These are phyloP conservation scores for Bacidia rubella DNA, from an alignment of 495 filamentous ascomycete genomes.

Conservation along the genomic window DNA sequence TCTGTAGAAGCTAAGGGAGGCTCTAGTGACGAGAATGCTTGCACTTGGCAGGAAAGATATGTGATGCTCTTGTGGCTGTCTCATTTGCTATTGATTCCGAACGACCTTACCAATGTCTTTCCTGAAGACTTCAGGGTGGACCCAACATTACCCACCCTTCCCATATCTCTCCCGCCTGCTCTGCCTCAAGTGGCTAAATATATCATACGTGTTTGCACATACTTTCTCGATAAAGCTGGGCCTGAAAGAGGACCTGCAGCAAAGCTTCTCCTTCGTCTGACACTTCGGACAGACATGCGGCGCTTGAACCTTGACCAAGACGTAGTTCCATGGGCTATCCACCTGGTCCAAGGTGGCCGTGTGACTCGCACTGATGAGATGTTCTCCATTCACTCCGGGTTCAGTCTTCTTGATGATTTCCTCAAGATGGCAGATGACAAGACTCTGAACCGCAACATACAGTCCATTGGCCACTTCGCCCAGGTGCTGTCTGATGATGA, in stretches of 20 bases:
- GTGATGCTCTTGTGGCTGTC: slow-evolving; percentile 84
- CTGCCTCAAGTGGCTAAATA: slow-evolving; percentile 57
- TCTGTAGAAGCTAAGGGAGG: too few species aligned
- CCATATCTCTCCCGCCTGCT: slow-evolving; percentile 22
- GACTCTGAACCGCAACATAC: slow-evolving; percentile 37
- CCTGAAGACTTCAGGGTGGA: slow-evolving; percentile 33
- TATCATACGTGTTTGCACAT: slow-evolving; percentile 55
- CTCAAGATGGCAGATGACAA: slow-evolving; percentile 41
- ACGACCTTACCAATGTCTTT: slow-evolving; percentile 78
- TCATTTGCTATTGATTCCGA: slow-evolving; percentile 83
- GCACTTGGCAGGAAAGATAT: slow-evolving; percentile 73
- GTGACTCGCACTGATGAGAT: slow-evolving; percentile 26
- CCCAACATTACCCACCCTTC: slow-evolving; percentile 16
- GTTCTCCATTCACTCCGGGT: slow-evolving; percentile 55
- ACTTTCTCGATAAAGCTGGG: slow-evolving; percentile 57
- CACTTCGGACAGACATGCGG: slow-evolving; percentile 81
- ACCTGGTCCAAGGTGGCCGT: slow-evolving; percentile 31
- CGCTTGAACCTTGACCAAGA: slow-evolving; percentile 49
- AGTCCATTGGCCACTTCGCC: slow-evolving; percentile 37
- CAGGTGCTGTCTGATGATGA: slow-evolving; percentile 29
- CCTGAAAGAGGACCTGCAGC: slow-evolving; percentile 84
- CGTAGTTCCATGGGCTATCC: slow-evolving; percentile 55
- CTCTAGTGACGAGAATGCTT: neutral
- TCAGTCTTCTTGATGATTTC: slow-evolving; percentile 67
- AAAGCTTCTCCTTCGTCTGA: slow-evolving; percentile 62